Percentiles rank a stretch among this genome's conserved stretches.
Evolutionary conservation across 2,329 filamentous ascomycete genomes (phyloP).

Genomic region (Thyridium curvatum): DNA sequence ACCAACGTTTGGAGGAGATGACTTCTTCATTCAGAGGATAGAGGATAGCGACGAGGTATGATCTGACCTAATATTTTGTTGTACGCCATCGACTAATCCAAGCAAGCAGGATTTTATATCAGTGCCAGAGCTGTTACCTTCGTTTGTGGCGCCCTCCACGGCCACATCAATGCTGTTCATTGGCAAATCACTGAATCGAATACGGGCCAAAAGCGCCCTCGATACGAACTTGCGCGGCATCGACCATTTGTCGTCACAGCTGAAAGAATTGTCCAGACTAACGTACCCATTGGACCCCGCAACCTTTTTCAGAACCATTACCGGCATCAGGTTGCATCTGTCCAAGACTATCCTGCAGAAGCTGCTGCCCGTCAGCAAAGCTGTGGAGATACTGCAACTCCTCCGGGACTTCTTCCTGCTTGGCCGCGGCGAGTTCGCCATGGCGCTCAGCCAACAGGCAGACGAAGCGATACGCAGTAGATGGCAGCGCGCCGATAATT

Average conservation of each 20-base stretch:
- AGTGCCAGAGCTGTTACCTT: constrained; percentile 59
- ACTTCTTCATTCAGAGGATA: constrained; percentile 72
- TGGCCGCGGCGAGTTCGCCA: constrained; percentile 83
- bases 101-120: constrained; percentile 49
- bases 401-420: constrained; percentile 84
- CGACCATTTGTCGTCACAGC: constrained; percentile 59
- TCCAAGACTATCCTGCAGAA: constrained; percentile 80
- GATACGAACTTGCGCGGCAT: constrained; percentile 42
- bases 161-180: constrained; percentile 85
- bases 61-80: constrained; percentile 6
- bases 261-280: constrained; percentile 62
- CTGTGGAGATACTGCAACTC: constrained; percentile 70
- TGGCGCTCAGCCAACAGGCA: constrained; percentile 78
- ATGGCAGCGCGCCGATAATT: constrained; percentile 57
- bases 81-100: background rate
- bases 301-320: constrained; percentile 65
- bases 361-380: constrained; percentile 69
- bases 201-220: constrained; percentile 50
- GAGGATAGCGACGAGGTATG: constrained; percentile 32
- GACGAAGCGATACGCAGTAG: constrained; percentile 72
- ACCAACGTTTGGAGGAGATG: constrained; percentile 68
- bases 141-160: constrained; percentile 68
- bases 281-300: constrained; percentile 68
- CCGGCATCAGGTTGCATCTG: constrained; percentile 70
- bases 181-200: constrained; percentile 81